A percentile compares a stretch with the other conserved stretches of the same genome.
phyloP scores from a whole-genome alignment of 768 basidiomycete genomes.

The Termitomyces eurrhizus region DNA sequence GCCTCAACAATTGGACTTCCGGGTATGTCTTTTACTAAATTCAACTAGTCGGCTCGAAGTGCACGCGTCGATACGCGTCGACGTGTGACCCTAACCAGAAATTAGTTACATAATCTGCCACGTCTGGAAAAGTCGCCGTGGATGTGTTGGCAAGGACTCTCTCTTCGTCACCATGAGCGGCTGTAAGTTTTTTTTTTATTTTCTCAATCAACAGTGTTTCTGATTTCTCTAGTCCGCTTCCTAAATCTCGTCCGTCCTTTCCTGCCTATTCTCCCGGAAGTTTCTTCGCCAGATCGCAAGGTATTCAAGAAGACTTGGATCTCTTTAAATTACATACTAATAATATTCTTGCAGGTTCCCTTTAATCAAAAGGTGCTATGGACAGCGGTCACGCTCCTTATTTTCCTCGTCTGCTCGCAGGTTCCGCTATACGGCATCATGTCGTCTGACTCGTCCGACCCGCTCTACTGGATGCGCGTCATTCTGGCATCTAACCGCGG shows the following conservation, averaged over 20 bases:
- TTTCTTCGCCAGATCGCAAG: conserved; percentile 97
- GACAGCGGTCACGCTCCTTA: conserved; percentile 98
- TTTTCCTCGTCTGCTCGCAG: conserved; percentile 99
- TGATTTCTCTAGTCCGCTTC: conserved; percentile 72
- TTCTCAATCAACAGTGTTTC: not conserved
- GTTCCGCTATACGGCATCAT: conserved; percentile 99
- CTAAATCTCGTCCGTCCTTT: conserved; percentile 98
- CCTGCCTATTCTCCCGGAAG: conserved; percentile 94
- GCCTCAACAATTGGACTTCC: too few species aligned
- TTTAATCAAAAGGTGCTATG: conserved; percentile 99
- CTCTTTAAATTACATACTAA: not conserved
- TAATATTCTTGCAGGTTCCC: conserved; percentile 58
- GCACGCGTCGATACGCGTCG: not conserved
- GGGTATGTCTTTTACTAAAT: too few species aligned
- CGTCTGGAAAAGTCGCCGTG: conserved; percentile 32
- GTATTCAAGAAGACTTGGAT: conserved; percentile 32
- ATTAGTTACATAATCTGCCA: conserved; percentile 34
- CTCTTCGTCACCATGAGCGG: conserved; percentile 63
- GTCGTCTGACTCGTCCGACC: conserved; percentile 98
- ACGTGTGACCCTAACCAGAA: conserved; percentile 13
- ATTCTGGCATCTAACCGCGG: conserved; percentile 98
- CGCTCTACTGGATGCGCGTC: conserved; percentile 99
- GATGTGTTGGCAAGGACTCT: conserved; percentile 12
- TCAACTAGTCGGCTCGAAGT: too few species aligned
- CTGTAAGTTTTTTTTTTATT: conserved; percentile 45